Conservation (phyloP, 208 protist species). For the Leishmania tropica region DNA sequence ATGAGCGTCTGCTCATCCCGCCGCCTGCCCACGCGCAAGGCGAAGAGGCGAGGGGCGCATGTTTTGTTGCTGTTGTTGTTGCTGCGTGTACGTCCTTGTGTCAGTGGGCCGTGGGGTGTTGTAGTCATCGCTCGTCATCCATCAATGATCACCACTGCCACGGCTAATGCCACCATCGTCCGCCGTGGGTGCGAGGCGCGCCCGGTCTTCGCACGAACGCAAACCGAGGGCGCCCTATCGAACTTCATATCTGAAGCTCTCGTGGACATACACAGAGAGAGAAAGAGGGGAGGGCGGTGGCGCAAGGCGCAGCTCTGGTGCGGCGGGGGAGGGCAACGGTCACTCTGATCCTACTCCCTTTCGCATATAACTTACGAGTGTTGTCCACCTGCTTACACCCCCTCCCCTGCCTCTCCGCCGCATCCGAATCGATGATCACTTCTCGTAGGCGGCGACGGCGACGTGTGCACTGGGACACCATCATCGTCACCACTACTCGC, state of each 20-base stretch:
- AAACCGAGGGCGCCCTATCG: neutral
- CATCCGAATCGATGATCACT: neutral
- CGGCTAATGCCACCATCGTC: neutral
- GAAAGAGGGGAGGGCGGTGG: neutral
- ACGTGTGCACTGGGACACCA: neutral
- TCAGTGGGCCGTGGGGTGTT: neutral
- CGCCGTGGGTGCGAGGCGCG: neutral
- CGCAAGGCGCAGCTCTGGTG: neutral
- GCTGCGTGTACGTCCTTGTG: neutral
- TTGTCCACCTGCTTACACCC: neutral
- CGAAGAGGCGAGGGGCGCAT: neutral
- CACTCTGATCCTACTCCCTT: neutral
- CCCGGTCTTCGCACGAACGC: neutral
- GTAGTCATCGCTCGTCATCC: neutral
- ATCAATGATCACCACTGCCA: neutral
- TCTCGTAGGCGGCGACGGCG: neutral
- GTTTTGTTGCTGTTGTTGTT: neutral
- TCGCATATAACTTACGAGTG: neutral
- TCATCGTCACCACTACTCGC: neutral
- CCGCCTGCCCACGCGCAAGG: neutral
- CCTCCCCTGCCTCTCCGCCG: neutral
- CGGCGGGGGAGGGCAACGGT: no score
- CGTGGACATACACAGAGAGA: neutral
- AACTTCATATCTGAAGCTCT: neutral
- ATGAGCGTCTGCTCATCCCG: neutral